These are phyloP conservation scores for Blastobotrys illinoisensis DNA, from an alignment of 1,139 yeast species.

Conservation along the genomic window DNA sequence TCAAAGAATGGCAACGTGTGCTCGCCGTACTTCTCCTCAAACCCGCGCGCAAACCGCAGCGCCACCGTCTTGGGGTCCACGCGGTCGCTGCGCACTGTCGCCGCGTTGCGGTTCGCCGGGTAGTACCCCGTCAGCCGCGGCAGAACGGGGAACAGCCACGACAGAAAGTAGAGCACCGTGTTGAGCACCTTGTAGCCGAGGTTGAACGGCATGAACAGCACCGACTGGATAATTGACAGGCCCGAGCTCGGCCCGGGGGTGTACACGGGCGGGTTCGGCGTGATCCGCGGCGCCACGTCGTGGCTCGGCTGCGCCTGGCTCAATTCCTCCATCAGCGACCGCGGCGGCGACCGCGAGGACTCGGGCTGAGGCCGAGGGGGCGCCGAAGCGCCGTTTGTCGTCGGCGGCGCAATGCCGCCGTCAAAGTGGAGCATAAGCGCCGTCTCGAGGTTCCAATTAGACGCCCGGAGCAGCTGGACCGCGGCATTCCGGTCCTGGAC, in stretches of 20 bases:
- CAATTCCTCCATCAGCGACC: conserved; percentile 31
- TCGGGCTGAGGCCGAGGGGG: conserved; percentile 4
- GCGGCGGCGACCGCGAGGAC: conserved; percentile 9
- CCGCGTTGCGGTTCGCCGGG: conserved; percentile 31
- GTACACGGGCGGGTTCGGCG: conserved; percentile 19
- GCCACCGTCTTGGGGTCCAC: conserved; percentile 40
- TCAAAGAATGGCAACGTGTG: conserved; percentile 43
- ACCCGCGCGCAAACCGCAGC: conserved; percentile 34
- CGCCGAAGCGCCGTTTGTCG: conserved; percentile 10
- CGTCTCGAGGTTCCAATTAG: conserved; percentile 30
- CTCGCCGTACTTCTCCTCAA: conserved; percentile 35
- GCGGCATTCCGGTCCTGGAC: conserved; percentile 24
- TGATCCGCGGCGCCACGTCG: conserved; percentile 21
- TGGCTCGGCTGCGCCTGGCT: conserved; percentile 17
- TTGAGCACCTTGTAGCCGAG: conserved; percentile 30
- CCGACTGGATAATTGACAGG: conserved; percentile 26
- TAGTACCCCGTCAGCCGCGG: conserved; percentile 35
- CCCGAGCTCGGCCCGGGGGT: conserved; percentile 19
- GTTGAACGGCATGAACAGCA: conserved; percentile 31
- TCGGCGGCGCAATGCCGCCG: conserved; percentile 17
- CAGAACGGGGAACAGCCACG: conserved; percentile 32
- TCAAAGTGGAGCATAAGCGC: conserved; percentile 31
- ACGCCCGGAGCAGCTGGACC: conserved; percentile 21
- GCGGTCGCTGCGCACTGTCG: conserved; percentile 31
- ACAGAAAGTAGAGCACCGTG: conserved; percentile 28